phyloP scores from a whole-genome alignment of 2,329 filamentous ascomycete species.

The Aspergillus sp. region DNA sequence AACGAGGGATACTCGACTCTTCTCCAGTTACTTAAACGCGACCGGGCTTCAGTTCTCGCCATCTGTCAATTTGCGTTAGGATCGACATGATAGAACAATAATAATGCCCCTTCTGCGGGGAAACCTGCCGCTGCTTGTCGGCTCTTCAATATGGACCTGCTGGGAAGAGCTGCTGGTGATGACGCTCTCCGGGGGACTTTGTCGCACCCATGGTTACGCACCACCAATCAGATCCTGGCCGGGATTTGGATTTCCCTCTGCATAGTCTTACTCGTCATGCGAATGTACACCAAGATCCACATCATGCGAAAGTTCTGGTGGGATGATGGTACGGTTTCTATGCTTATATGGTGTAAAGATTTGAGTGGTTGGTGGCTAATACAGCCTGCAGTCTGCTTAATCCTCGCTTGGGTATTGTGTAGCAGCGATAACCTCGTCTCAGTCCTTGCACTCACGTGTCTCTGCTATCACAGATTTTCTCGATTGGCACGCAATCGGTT shows the following conservation, averaged over 20 bases:
- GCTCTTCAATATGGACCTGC: constrained; percentile 4
- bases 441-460: background rate
- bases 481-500: constrained; percentile 15
- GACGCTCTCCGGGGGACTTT: background rate
- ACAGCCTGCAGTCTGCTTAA: constrained; percentile 20
- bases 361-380: constrained; percentile 6
- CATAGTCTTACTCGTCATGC: constrained; percentile 14
- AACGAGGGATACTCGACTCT: background rate
- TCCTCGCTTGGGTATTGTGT: constrained; percentile 23
- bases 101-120: background rate
- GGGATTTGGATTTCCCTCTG: constrained; percentile 13
- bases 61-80: background rate
- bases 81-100: background rate
- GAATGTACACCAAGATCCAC: constrained; percentile 18
- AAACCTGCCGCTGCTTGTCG: no score
- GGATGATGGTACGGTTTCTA: constrained; percentile 24
- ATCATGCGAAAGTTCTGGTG: constrained; percentile 21
- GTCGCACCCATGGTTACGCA: constrained; percentile 1
- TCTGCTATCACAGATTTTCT: constrained; percentile 15
- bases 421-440: background rate
- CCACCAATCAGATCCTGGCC: constrained; percentile 12
- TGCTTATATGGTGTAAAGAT: no score
- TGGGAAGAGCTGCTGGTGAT: background rate
- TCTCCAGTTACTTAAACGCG: background rate
- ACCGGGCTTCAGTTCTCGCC: background rate